A percentile compares a stretch with the other conserved stretches of the same genome.
Conservation (phyloP, 139 green algal species). For the Desmodesmus armatus region DNA sequence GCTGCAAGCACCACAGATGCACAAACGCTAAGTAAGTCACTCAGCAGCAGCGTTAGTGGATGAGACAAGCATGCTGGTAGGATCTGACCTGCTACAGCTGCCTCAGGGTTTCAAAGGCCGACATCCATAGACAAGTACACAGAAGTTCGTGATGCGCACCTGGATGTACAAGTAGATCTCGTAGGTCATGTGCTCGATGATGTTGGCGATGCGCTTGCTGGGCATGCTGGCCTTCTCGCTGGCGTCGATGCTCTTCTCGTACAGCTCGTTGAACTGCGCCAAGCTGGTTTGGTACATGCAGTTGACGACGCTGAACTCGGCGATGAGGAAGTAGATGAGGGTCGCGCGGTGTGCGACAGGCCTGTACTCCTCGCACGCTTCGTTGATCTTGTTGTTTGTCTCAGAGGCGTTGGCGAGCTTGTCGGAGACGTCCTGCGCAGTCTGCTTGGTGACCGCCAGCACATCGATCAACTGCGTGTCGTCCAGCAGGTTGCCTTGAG, state of each 20-base stretch:
- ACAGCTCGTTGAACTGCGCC: slow-evolving; percentile 83
- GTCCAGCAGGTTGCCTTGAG: slow-evolving; percentile 94
- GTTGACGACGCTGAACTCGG: slow-evolving; percentile 93
- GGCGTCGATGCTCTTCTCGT: slow-evolving; percentile 86
- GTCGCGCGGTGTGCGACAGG: slow-evolving; percentile 90
- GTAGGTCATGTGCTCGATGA: slow-evolving; percentile 95
- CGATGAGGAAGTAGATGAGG: slow-evolving; percentile 96
- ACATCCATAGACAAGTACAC: no score
- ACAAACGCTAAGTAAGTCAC: not conserved
- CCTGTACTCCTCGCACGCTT: slow-evolving; percentile 96
- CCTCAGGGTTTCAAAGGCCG: not conserved
- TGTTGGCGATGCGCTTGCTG: slow-evolving; percentile 93
- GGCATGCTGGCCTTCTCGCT: slow-evolving; percentile 88
- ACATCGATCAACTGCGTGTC: slow-evolving; percentile 97
- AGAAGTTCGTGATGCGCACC: slow-evolving; percentile 18
- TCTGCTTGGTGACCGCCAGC: slow-evolving; percentile 94
- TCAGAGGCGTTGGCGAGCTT: slow-evolving; percentile 90
- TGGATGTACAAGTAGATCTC: slow-evolving; percentile 89
- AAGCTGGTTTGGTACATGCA: slow-evolving; percentile 97
- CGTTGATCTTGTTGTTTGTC: slow-evolving; percentile 94
- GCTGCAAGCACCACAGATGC: slow-evolving; percentile 76
- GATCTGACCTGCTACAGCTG: not conserved
- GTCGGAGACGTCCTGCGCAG: slow-evolving; percentile 89
- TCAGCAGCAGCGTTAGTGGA: no score
- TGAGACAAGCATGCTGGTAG: not conserved